Conservation (phyloP, 2,329 filamentous ascomycete genomes). For the Rosellinia necatrix region DNA sequence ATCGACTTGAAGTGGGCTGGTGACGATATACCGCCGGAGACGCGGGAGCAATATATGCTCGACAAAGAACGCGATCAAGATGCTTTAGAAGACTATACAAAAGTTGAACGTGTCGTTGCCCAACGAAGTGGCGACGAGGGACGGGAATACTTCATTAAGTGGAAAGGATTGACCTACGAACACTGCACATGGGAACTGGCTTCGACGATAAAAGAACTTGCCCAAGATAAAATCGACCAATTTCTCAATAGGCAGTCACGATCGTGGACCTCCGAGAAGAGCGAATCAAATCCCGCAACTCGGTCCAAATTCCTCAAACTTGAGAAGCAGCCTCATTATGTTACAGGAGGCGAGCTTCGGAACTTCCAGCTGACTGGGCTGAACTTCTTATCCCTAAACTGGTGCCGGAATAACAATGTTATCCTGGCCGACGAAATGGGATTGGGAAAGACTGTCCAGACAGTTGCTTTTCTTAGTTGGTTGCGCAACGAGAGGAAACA, state of each 20-base stretch:
- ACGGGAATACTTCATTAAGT: constrained; percentile 92
- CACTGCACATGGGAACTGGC: constrained; percentile 91
- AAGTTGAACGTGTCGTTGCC: constrained; percentile 91
- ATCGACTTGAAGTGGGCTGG: constrained; percentile 75
- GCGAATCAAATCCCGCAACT: constrained; percentile 75
- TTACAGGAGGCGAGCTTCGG: constrained; percentile 82
- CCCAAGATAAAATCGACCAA: constrained; percentile 89
- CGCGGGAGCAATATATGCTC: constrained; percentile 92
- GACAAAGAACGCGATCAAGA: constrained; percentile 91
- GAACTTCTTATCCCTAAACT: constrained; percentile 95
- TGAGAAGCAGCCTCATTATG: constrained; percentile 82
- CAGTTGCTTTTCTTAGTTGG: constrained; percentile 96
- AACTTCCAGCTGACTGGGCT: constrained; percentile 93
- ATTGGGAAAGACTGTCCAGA: constrained; percentile 96
- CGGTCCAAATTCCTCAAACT: constrained; percentile 75
- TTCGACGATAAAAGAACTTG: constrained; percentile 73
- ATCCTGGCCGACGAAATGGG: constrained; percentile 99
- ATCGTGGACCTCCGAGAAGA: constrained; percentile 78
- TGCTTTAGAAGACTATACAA: constrained; percentile 84
- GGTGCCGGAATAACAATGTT: constrained; percentile 92
- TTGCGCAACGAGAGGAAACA: constrained; percentile 86
- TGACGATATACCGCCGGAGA: constrained; percentile 78
- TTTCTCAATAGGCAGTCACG: constrained; percentile 83
- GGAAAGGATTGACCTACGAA: constrained; percentile 93
- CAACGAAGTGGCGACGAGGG: constrained; percentile 78